Evolutionary conservation across 345 rosid species (phyloP).

Genomic region (Iberis pinnata): DNA sequence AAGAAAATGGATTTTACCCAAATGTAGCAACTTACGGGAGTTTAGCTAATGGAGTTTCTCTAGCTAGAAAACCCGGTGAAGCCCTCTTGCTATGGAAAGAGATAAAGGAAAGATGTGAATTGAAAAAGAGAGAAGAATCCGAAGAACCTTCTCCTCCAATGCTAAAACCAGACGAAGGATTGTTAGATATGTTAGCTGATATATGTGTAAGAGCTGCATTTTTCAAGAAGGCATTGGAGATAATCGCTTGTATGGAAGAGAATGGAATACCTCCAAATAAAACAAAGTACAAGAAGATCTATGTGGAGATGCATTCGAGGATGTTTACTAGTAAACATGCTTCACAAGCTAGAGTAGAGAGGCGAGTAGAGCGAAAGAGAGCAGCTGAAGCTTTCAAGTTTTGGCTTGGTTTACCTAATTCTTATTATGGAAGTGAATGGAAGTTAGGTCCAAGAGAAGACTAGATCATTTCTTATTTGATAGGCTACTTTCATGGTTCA

Average conservation of each 20-base stretch:
- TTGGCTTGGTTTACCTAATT: conserved; percentile 91
- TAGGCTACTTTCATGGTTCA: conserved; percentile 4
- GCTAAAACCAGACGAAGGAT: conserved; percentile 65
- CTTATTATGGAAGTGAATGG: conserved; percentile 89
- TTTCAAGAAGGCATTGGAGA: conserved; percentile 83
- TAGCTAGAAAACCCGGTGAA: conserved; percentile 94
- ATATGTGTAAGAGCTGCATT: conserved; percentile 85
- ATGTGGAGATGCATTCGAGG: conserved; percentile 93
- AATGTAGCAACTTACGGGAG: conserved; percentile 83
- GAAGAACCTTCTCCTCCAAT: conserved; percentile 32
- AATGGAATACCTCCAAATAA: conserved; percentile 77
- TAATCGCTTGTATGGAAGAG: conserved; percentile 91
- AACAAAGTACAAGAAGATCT: conserved; percentile 77
- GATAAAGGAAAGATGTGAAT: conserved; percentile 55
- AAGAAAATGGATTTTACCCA: conserved; percentile 60
- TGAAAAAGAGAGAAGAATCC: conserved; percentile 29
- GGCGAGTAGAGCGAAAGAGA: conserved; percentile 73
- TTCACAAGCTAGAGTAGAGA: conserved; percentile 69
- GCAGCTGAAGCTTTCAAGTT: conserved; percentile 97
- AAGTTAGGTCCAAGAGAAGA: conserved; percentile 38
- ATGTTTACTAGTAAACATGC: conserved; percentile 97
- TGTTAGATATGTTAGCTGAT: conserved; percentile 72
- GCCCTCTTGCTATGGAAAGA: conserved; percentile 92
- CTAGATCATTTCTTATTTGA: conserved; percentile 17
- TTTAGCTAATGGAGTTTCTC: conserved; percentile 65